Base-by-base conservation (phyloP, 352 stramenopile species). In the Phytophthora cactorum region DNA sequence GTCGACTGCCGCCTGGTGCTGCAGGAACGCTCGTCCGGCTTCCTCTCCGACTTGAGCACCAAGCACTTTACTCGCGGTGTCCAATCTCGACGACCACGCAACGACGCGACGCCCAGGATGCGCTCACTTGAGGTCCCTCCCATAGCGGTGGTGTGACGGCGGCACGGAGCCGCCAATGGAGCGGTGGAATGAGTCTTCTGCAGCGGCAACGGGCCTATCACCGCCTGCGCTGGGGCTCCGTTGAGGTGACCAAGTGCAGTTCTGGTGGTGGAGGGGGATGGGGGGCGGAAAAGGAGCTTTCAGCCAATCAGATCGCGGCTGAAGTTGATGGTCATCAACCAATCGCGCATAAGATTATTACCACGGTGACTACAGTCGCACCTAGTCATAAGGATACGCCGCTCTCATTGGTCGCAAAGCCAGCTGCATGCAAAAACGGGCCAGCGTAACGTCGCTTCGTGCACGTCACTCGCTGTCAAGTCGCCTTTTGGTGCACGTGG, bases 401-500 rank as follows among this genome's bases (percentile, higher is more conserved):
- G 17, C 45, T 68, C 51, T 72, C 51, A 75, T 75, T 75, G 63
- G 62, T 64, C 52, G 44, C 5, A 41, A 22, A n/a, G 45, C 2
- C 27, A 22, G 32, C 47, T 4, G 41, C 28, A 22, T 2, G 3
- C 60, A 70, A 10, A 15, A 52, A n/a, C 45, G 27, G 51, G 61
- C 29, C 17, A 34, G 4, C 52, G 29, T 46, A 60, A 49, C 34
- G 64, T 56, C 43, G 41, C 25, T 22, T 44, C 41, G 46, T 65
- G 63, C 43, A 68, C 38, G 68, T 72, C 58, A 73, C 32, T 61
- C 60, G 27, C 45, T 68, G 52, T 32, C 38, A 43, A 31, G 46
- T 22, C 52, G 59, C 28, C 34, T 66, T 63, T 75, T 49, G 65
- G 7, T 73, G 65, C 55, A 74, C 69, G 69, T 77, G 70, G 66